Base-by-base conservation (phyloP, 352 stramenopile genomes). In the Phytophthora tentaculata region DNA sequence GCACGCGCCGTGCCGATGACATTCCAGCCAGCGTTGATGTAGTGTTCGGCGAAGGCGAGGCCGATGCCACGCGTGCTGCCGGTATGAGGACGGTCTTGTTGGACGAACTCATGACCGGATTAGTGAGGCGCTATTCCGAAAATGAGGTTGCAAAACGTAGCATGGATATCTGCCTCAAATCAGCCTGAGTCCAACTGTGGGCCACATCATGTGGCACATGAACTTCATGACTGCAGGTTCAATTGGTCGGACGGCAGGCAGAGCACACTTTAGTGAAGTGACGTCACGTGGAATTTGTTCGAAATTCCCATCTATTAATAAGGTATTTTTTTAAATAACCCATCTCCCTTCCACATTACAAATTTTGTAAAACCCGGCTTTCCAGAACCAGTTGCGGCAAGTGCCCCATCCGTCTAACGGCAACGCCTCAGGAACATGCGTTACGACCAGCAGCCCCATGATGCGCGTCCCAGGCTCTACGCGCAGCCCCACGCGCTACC, bases 401-500 rank as follows among this genome's bases (percentile, higher is more conserved):
- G 3, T 32, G 28, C 28, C 28, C 28, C 32, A 39, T 39, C 32
- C 32, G 32, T 39, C 32, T 14, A 39, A 9, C 32, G 6, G 6
- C 32, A 39, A 39, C 32, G 32, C 32, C 32, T 43, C 6, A 39
- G 9, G 2, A 67, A 55, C 48, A 72, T 61, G 57, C 70, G 59
- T 62, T 77, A 59, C 55, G 62, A 50, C 22, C 64, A 59, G 58
- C 64, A 70, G 61, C 66, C 69, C 47, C 66, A 77, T 41, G 74
- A 83, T 57, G 69, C 74, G 12, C 76, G 76, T n/a, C 39, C 39
- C 64, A 87, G 84, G 67, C 64, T 81, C 20, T 83, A 39, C 74
- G 59, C 24, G 20, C n/a, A 23, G 8, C 44, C 44, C n/a, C 28
- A 32, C 4, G 28, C 28, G 28, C 8, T 32, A 8, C 61, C 49